Evolutionary conservation across 2,329 filamentous ascomycete species (phyloP).

Genomic region (Madurella mycetomatis): DNA sequence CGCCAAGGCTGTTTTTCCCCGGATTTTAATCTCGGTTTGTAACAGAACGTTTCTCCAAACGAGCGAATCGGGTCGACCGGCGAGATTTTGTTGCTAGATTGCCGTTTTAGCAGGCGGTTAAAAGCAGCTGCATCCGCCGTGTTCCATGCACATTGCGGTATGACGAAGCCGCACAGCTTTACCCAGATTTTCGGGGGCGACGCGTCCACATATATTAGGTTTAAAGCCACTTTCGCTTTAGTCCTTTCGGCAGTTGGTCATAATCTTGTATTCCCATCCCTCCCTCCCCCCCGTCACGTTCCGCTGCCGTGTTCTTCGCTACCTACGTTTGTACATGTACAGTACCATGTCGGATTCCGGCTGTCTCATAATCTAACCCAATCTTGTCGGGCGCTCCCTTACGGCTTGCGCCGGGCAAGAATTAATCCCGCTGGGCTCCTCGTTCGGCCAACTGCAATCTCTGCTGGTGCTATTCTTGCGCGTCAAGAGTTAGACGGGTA

Average conservation of each 20-base stretch:
- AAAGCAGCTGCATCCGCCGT: not conserved
- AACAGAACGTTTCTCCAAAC: not conserved
- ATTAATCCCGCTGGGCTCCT: too few species aligned
- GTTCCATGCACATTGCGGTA: not conserved
- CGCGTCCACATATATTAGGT: not conserved
- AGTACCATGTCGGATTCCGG: not conserved
- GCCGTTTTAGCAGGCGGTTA: conserved; percentile 13
- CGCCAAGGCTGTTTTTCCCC: conserved; percentile 19
- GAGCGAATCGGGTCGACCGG: conserved; percentile 20
- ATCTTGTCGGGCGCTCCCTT: not conserved
- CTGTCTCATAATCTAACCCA: not conserved
- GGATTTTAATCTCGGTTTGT: conserved; percentile 24
- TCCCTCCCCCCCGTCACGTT: not conserved
- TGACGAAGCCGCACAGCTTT: not conserved
- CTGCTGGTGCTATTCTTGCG: not conserved
- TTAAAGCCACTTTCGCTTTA: not conserved
- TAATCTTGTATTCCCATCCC: not conserved
- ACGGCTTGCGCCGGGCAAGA: too few species aligned
- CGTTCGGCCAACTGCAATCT: not conserved
- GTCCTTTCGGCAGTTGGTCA: not conserved
- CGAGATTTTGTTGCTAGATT: conserved; percentile 1
- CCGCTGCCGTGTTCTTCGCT: not conserved
- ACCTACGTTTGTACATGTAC: not conserved
- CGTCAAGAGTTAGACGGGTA: not conserved
- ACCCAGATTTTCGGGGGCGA: not conserved